Evolutionary conservation across 108 stramenopile genomes (phyloP), one percentile per base, ranked within the genome.

Genomic region (Nitzschia putrida): DNA sequence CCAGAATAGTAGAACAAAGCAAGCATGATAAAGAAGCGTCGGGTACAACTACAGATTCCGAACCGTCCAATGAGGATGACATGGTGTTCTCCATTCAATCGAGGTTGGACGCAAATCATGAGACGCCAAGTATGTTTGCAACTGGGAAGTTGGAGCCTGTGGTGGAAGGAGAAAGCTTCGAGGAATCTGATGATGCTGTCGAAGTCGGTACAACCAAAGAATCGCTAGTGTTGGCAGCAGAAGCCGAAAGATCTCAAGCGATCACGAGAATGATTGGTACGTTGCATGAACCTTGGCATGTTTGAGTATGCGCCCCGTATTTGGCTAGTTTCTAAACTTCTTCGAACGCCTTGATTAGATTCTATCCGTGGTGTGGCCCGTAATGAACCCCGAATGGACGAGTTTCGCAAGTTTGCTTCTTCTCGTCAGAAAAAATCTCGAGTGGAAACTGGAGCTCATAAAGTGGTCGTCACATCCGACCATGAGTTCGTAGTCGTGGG

Each of bases 221-320:
- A 50, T 80, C 83, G 18, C 45, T 84, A 51, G 18, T 80, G 26
- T 44, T 45, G 24, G 79, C 83, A 3, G 83, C 78, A 20, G 76
- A 87, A 53, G 77, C 59, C 12, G 83, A 85, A 40, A 73, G 83
- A 57, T 65, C 82, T 0, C 80, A 75, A 71, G 70, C 61, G 16
- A 87, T 91, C 25, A 82, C 86, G 57, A 75, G 81, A 69, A 83
- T 91, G 85, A 85, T 78, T 47, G 85, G 80, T 85, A 67, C 70
- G 76, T 73, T 37, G 29, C 29, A 34, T 34, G 29, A n/a, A n/a
- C n/a, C 10, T 23, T 55, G 54, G 22, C 54, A 55, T 18, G 10
- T 23, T 55, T 16, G 44, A 12, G 44, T 45, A 18, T 16, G 18
- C 16, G 1, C 20, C 49, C 5, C 1, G 2, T 50, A 2, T 18